Conservation (phyloP, 495 filamentous ascomycete genomes). For the Xylaria flabelliformis region DNA sequence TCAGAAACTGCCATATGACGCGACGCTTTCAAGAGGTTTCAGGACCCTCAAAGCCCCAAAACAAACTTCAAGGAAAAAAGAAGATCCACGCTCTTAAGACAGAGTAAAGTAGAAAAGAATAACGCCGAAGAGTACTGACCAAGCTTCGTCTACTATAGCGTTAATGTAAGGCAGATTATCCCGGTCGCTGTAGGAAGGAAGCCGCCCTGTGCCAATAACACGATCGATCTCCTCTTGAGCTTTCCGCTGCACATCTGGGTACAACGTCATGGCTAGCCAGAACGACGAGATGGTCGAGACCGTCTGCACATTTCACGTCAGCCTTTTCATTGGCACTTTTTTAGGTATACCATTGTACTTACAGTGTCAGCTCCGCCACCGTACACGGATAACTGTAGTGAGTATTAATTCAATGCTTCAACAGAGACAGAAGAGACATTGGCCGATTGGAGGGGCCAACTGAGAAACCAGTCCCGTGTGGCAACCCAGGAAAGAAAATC, state of each 20-base stretch:
- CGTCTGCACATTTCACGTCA: neutral
- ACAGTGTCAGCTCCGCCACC: constrained; percentile 52
- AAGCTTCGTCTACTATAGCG: constrained; percentile 36
- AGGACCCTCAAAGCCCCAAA: neutral
- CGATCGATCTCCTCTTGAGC: constrained; percentile 41
- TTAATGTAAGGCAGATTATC: constrained; percentile 39
- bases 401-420: neutral
- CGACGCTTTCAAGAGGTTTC: neutral
- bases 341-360: neutral
- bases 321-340: too few relatives aligned
- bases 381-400: constrained; percentile 43
- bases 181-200: constrained; percentile 38
- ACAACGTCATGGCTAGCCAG: constrained; percentile 17
- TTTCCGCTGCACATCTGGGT: constrained; percentile 37
- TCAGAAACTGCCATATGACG: neutral
- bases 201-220: constrained; percentile 35
- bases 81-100: neutral
- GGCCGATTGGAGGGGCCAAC: neutral
- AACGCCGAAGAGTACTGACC: neutral
- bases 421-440: neutral
- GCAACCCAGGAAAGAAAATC: neutral
- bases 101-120: neutral
- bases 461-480: neutral
- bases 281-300: constrained; percentile 23
- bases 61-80: neutral